Evolutionary conservation across 2,329 filamentous ascomycete species (phyloP).

Genomic region (Paraphaeosphaeria minitans): DNA sequence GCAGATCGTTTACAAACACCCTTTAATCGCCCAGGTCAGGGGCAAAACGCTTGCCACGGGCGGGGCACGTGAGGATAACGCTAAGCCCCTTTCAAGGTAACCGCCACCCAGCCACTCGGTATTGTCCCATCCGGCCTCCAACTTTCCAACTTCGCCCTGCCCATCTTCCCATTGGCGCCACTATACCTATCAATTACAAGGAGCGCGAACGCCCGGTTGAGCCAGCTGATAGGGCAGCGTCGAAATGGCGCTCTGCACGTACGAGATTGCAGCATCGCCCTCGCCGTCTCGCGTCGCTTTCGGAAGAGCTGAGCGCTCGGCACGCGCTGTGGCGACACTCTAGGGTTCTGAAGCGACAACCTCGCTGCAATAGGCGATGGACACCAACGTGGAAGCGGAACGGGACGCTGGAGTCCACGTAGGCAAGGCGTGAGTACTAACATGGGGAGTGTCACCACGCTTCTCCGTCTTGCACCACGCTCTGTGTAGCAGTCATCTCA

Average conservation of each 20-base stretch:
- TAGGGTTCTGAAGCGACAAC: background rate
- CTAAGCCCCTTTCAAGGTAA: constrained; percentile 6
- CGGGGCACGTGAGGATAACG: constrained; percentile 12
- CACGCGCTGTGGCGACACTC: constrained; percentile 12
- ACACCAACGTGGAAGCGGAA: constrained; percentile 7
- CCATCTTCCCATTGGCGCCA: constrained; percentile 10
- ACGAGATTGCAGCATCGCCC: constrained; percentile 3
- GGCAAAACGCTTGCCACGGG: constrained; percentile 11
- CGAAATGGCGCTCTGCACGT: constrained; percentile 8
- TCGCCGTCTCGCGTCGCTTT: constrained; percentile 6
- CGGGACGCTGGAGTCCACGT: constrained; percentile 3
- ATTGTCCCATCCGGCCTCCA: constrained; percentile 5
- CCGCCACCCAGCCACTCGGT: constrained; percentile 12
- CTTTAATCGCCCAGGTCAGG: background rate
- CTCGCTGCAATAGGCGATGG: background rate
- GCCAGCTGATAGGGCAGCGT: constrained; percentile 13
- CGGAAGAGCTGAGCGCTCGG: constrained; percentile 3
- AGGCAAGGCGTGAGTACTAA: constrained; percentile 2
- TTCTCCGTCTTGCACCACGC: constrained; percentile 6
- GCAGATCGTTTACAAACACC: constrained; percentile 5
- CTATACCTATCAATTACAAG: constrained; percentile 16
- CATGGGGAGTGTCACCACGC: constrained; percentile 11
- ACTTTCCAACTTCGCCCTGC: constrained; percentile 6
- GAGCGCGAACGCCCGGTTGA: constrained; percentile 5
- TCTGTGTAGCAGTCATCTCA: constrained; percentile 12